These are phyloP conservation scores for Marsdenia floribunda DNA, from an alignment of 257 asterid species.

Conservation along the genomic window DNA sequence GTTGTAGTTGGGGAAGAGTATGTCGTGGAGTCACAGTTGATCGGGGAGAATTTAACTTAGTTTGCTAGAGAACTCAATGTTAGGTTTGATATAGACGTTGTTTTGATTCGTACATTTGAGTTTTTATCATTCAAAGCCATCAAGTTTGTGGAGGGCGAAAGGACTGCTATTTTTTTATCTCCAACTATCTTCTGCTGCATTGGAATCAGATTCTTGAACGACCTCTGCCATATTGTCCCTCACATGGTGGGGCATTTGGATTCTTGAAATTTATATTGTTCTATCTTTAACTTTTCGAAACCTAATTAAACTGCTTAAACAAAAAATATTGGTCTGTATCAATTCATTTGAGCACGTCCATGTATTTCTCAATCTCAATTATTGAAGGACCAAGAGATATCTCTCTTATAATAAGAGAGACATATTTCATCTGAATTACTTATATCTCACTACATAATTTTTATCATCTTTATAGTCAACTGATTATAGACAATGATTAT, in stretches of 20 bases:
- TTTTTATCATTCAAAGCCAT: slow-evolving; percentile 61
- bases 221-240: slow-evolving; percentile 63
- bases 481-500: too few species aligned
- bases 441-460: too few species aligned
- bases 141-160: slow-evolving; percentile 73
- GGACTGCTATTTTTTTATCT: slow-evolving; percentile 57
- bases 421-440: too few species aligned
- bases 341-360: too few species aligned
- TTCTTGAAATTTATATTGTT: too few species aligned
- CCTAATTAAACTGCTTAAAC: too few species aligned
- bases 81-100: slow-evolving; percentile 66
- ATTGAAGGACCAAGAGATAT: too few species aligned
- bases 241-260: slow-evolving; percentile 89
- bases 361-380: too few species aligned
- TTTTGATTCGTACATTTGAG: slow-evolving; percentile 49
- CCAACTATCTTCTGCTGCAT: slow-evolving; percentile 65
- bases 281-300: too few species aligned
- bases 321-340: too few species aligned
- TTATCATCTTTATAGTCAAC: too few species aligned
- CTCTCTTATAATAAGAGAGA: too few species aligned
- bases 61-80: slow-evolving; percentile 70
- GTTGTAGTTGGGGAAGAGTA: slow-evolving; percentile 75
- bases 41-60: slow-evolving; percentile 50
- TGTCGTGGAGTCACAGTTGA: slow-evolving; percentile 53
- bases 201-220: slow-evolving; percentile 64